phyloP scores from a whole-genome alignment of 768 basidiomycete species.

The Candolleomyces aberdarensis region DNA sequence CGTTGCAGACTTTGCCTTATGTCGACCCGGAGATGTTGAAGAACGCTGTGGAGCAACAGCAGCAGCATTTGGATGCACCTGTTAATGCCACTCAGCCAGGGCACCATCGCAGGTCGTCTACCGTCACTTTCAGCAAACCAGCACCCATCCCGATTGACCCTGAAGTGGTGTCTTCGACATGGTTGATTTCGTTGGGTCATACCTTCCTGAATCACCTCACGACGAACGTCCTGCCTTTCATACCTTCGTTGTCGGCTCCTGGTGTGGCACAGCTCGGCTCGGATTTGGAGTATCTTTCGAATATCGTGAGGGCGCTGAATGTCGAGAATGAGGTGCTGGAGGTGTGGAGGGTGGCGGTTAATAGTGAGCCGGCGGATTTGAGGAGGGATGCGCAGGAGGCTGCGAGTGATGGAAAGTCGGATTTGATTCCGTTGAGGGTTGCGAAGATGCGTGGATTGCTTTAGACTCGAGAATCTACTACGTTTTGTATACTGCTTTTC shows the following conservation, averaged over 20 bases:
- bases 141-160: constrained; percentile 45
- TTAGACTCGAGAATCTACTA: background rate
- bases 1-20: constrained; percentile 77
- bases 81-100: constrained; percentile 7
- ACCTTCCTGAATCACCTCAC: constrained; percentile 76
- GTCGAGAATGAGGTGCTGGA: constrained; percentile 82
- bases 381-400: constrained; percentile 22
- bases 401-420: constrained; percentile 4
- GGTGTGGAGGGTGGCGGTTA: constrained; percentile 72
- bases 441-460: constrained; percentile 37
- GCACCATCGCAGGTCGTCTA: constrained; percentile 13
- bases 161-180: constrained; percentile 83
- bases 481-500: too few relatives aligned
- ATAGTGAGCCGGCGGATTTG: constrained; percentile 54
- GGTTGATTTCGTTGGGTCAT: constrained; percentile 89
- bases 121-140: constrained; percentile 21
- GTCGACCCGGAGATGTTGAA: constrained; percentile 55
- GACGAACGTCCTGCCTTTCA: constrained; percentile 62
- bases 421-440: constrained; percentile 17
- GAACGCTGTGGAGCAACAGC: constrained; percentile 38
- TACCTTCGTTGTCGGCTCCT: constrained; percentile 54
- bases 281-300: constrained; percentile 87
- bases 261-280: constrained; percentile 84
- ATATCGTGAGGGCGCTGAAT: constrained; percentile 87
- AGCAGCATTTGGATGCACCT: constrained; percentile 22